phyloP scores from a whole-genome alignment of 331 rosid species.

The Quercus phellos region DNA sequence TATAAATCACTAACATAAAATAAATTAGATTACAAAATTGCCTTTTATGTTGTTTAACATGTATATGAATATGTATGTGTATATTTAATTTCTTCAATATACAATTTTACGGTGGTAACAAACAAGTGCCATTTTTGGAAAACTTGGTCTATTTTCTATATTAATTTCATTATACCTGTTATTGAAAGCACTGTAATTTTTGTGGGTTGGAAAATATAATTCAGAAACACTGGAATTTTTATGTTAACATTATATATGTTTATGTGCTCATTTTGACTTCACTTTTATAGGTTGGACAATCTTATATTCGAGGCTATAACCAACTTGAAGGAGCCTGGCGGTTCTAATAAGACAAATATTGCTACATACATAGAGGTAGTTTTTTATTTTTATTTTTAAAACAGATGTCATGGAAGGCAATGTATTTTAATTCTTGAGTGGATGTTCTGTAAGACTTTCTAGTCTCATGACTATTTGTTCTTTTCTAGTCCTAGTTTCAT shows the following conservation, averaged over 20 bases:
- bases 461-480: background rate
- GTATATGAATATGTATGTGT: too few species aligned
- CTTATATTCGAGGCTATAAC: slow-evolving; percentile 81
- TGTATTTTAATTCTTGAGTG: background rate
- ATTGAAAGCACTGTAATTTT: background rate
- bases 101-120: too few species aligned
- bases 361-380: slow-evolving; percentile 81
- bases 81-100: too few species aligned
- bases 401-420: background rate
- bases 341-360: slow-evolving; percentile 85
- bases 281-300: slow-evolving; percentile 63
- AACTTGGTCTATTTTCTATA: background rate
- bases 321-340: slow-evolving; percentile 69
- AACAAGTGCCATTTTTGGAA: too few species aligned
- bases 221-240: slow-evolving; percentile 8
- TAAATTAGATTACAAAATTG: too few species aligned
- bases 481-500: background rate
- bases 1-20: too few species aligned
- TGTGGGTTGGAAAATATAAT: background rate
- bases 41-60: too few species aligned
- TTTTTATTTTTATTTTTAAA: background rate
- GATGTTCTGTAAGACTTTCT: background rate
- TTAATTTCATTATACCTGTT: background rate
- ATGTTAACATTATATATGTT: background rate
- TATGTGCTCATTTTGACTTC: slow-evolving; percentile 1